Conservation (phyloP, 1,139 yeast genomes). For the Candida labiduridarum region DNA sequence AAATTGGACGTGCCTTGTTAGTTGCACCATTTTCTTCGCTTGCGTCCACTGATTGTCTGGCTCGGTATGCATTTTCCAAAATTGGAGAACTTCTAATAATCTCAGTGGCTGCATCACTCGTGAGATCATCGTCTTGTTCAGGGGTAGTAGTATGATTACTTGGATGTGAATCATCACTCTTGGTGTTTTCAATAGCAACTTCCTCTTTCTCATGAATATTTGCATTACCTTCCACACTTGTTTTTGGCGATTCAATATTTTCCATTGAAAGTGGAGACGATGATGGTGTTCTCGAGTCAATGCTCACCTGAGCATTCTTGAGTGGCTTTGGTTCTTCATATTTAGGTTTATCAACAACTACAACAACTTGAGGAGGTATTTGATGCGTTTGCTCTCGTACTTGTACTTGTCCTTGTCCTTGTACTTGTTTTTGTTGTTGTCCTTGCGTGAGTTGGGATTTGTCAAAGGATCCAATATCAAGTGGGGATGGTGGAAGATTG, state of each 20-base stretch:
- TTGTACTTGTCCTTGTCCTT: not conserved
- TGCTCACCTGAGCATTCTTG: constrained; percentile 14
- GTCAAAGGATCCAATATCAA: constrained; percentile 1
- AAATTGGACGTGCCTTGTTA: constrained; percentile 51
- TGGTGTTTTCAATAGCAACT: constrained; percentile 1
- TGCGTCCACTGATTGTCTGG: not conserved
- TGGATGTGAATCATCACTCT: not conserved
- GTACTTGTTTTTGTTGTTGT: not conserved
- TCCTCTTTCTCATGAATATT: constrained; percentile 3
- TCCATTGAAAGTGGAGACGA: constrained; percentile 16
- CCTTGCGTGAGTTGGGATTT: not conserved
- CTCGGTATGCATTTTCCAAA: constrained; percentile 22
- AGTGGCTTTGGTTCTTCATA: constrained; percentile 1
- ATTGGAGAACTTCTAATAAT: constrained; percentile 25
- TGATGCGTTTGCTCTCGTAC: not conserved
- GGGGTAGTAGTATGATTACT: constrained; percentile 1
- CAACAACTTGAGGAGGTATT: not conserved
- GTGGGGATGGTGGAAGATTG: constrained; percentile 4
- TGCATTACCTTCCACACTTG: constrained; percentile 16
- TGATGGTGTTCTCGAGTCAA: constrained; percentile 17
- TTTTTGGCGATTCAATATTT: constrained; percentile 13
- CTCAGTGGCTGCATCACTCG: constrained; percentile 1
- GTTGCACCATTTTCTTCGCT: constrained; percentile 17
- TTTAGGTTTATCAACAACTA: constrained; percentile 2
- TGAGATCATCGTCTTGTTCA: not conserved